Base-by-base conservation (phyloP, 208 protist genomes). In the Wallacemonas sp. region DNA sequence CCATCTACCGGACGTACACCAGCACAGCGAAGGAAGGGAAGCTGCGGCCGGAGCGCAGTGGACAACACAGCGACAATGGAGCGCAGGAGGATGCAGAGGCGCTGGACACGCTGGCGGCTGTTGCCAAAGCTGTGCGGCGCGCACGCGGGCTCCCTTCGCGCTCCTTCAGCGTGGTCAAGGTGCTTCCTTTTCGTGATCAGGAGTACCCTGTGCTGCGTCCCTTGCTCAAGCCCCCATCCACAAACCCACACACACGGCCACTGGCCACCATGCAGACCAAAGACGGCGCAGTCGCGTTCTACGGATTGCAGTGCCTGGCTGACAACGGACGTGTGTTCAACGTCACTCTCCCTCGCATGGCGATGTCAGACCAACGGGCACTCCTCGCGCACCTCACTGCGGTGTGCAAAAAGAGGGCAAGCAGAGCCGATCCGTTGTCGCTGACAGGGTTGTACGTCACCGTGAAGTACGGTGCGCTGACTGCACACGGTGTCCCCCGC, bases 401-500 rank as follows among this genome's bases (percentile, higher is more conserved):
- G 79, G 68, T 22, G 65, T 44, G 15, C n/a, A 63, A 44, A 53
- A 37, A 37, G 36, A 42, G 22, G 42, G 71, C 34, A 60, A 70
- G 67, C n/a, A n/a, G n/a, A n/a, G 39, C 3, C 22, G 41, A 63
- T 61, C 26, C 33, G 0, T 42, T 53, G 2, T 85, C 85, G 1
- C 68, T 95, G 48, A 93, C 89, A 1, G 89, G 89, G 3, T 67
- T 92, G 13, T 92, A 95, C 61, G 89, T 78, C 9, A 95, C 89
- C 2, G 85, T 95, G 45, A 91, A 93, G 78, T 95, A 76, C 59
- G 68, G 77, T 45, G 78, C 81, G 1, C 70, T 95, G 26, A 95
- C 89, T 15, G 85, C 91, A 65, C 75, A 95, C 58, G 90, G 87
- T 2, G 72, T 95, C 24, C 90, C 90, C 21, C 86, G 90, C 44